Evolutionary conservation across 192 early-diverging fungal species (phyloP).

Genomic region (Coemansia sp.): DNA sequence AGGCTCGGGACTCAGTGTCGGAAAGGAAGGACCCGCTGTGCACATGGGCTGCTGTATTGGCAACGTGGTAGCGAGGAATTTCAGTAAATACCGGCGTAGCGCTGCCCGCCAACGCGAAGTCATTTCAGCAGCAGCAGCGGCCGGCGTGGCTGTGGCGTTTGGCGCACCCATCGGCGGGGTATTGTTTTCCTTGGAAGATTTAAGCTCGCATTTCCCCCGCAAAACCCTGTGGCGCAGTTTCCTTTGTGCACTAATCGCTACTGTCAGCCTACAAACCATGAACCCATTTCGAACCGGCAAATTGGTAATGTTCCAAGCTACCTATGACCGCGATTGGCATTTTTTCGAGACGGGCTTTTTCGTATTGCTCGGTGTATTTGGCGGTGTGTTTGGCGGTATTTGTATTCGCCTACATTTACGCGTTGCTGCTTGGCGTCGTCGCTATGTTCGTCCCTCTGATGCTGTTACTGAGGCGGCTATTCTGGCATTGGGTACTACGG

Average conservation of each 20-base stretch:
- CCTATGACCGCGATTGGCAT: conserved; percentile 93
- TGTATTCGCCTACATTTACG: conserved; percentile 74
- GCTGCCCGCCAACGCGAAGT: conserved; percentile 74
- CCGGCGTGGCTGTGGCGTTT: conserved; percentile 79
- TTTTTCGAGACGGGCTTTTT: conserved; percentile 90
- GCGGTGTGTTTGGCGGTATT: conserved; percentile 82
- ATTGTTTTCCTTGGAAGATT: conserved; percentile 83
- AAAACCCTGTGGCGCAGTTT: conserved; percentile 97
- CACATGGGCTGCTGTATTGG: conserved; percentile 92
- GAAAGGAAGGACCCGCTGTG: conserved; percentile 95
- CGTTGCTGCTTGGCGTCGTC: conserved; percentile 75
- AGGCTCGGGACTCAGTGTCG: conserved; percentile 83
- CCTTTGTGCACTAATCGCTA: conserved; percentile 96
- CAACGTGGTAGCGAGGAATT: conserved; percentile 79
- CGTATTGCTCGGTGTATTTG: conserved; percentile 78
- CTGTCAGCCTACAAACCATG: conserved; percentile 85
- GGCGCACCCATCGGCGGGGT: conserved; percentile 76
- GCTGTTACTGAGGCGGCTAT: conserved; percentile 71
- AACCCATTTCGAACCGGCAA: conserved; percentile 98
- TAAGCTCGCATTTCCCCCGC: conserved; percentile 93
- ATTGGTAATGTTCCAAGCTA: conserved; percentile 95
- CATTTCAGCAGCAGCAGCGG: conserved; percentile 71
- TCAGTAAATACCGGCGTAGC: conserved; percentile 83
- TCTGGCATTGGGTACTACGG: conserved; percentile 68
- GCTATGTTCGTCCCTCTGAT: conserved; percentile 61